Evolutionary conservation across 2,329 filamentous ascomycete species (phyloP).

Genomic region (Curvularia eragrostidis): DNA sequence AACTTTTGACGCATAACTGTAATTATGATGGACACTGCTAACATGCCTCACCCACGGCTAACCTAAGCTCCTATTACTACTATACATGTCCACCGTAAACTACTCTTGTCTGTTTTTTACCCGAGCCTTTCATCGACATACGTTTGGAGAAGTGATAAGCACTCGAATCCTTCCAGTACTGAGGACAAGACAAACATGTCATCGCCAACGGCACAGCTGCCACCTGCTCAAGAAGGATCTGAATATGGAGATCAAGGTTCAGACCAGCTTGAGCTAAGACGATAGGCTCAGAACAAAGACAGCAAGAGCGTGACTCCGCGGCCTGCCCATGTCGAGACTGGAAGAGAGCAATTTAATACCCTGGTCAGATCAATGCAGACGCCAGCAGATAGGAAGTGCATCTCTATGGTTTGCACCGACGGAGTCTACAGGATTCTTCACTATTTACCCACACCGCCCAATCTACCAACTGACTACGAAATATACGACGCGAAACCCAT

Average conservation of each 20-base stretch:
- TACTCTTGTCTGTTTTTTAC: not conserved
- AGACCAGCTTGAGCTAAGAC: constrained; percentile 1
- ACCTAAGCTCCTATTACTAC: not conserved
- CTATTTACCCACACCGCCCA: constrained; percentile 5
- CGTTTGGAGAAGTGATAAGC: not conserved
- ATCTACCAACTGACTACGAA: not conserved
- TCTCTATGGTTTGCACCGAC: not conserved
- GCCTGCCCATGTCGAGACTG: not conserved
- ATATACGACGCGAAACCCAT: constrained; percentile 12
- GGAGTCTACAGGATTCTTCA: constrained; percentile 6
- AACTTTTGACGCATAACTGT: not conserved
- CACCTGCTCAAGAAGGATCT: not conserved
- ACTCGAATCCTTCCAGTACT: not conserved
- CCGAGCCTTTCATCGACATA: not conserved
- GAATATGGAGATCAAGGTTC: not conserved
- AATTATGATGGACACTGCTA: not conserved
- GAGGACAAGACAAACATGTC: constrained; percentile 1
- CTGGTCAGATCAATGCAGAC: not conserved
- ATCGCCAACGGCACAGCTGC: not conserved
- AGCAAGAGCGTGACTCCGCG: not conserved
- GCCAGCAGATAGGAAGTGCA: not conserved
- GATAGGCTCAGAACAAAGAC: not conserved
- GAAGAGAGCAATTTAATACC: not conserved
- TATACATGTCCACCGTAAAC: not conserved
- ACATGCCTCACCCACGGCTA: not conserved